Percentiles rank a stretch among this genome's conserved stretches.
These are phyloP conservation scores for Ceratobasidium sp. DNA, from an alignment of 1,284 basidiomycete species.

Conservation along the genomic window DNA sequence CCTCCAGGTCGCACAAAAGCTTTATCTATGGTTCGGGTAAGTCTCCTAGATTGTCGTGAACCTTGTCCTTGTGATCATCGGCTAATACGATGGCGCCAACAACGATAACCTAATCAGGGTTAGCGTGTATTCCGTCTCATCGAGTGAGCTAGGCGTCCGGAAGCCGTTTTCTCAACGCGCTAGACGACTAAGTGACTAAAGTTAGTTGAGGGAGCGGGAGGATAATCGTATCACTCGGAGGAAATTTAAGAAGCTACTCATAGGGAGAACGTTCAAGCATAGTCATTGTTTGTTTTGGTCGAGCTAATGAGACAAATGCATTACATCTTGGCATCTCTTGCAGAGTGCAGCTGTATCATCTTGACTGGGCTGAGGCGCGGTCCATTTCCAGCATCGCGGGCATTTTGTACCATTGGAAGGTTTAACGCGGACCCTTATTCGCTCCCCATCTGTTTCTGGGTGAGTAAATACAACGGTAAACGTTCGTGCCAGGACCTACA, in stretches of 20 bases:
- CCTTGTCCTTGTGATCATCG: too few relatives aligned
- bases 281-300: not conserved
- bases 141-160: not conserved
- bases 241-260: not conserved
- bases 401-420: conserved; percentile 71
- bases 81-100: too few relatives aligned
- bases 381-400: conserved; percentile 82
- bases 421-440: conserved; percentile 62
- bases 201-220: too few relatives aligned
- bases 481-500: not conserved
- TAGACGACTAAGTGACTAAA: not conserved
- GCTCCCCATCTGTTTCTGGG: conserved; percentile 52
- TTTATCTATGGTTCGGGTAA: conserved; percentile 2
- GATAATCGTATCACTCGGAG: not conserved
- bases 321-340: conserved; percentile 21
- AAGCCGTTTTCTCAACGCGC: not conserved
- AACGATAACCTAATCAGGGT: conserved; percentile 1
- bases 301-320: not conserved
- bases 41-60: not conserved
- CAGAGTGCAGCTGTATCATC: conserved; percentile 6
- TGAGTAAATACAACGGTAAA: not conserved
- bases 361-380: conserved; percentile 53
- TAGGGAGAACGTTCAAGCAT: not conserved
- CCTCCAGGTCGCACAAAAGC: not conserved
- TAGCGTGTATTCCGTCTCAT: not conserved